Percentiles rank a stretch among this genome's conserved stretches.
Evolutionary conservation across 2,329 filamentous ascomycete species (phyloP).

Genomic region (Fusarium sambucinum): DNA sequence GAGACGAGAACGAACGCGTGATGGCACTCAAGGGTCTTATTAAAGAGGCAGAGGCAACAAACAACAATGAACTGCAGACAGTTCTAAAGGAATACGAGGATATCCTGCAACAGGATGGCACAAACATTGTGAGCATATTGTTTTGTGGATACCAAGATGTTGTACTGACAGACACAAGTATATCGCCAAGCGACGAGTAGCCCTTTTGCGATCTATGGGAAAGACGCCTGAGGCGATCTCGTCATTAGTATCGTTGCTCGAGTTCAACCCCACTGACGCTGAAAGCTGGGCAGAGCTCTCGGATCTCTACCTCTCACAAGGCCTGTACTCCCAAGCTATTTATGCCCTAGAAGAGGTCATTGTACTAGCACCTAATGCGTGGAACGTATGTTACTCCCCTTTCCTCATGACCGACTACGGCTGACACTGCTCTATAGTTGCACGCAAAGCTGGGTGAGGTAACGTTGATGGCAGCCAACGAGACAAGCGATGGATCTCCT

Average conservation of each 20-base stretch:
- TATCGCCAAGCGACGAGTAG: conserved; percentile 85
- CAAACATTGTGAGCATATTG: conserved; percentile 76
- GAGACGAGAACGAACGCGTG: conserved; percentile 84
- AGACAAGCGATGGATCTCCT: conserved; percentile 55
- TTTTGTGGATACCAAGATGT: background rate
- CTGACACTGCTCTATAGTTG: conserved; percentile 66
- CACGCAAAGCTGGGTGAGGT: conserved; percentile 90
- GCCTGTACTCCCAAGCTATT: conserved; percentile 83
- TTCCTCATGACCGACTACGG: conserved; percentile 6
- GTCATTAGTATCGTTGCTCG: conserved; percentile 79
- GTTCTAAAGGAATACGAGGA: conserved; percentile 83
- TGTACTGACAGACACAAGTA: conserved; percentile 65
- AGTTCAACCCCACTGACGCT: conserved; percentile 87
- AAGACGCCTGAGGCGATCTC: conserved; percentile 78
- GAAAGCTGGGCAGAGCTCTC: conserved; percentile 95
- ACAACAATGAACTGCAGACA: conserved; percentile 72
- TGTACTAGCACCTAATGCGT: conserved; percentile 87
- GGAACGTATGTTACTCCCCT: conserved; percentile 77
- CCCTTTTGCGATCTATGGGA: conserved; percentile 80
- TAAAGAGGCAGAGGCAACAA: conserved; percentile 82
- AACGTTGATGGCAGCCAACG: conserved; percentile 75
- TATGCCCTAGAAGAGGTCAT: conserved; percentile 93
- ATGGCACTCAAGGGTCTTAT: conserved; percentile 86
- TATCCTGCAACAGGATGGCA: conserved; percentile 77
- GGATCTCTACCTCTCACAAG: conserved; percentile 85